A percentile compares a stretch with the other conserved stretches of the same genome.
phyloP scores from a whole-genome alignment of 2,329 filamentous ascomycete genomes.

The Allantophomopsis cytisporea region DNA sequence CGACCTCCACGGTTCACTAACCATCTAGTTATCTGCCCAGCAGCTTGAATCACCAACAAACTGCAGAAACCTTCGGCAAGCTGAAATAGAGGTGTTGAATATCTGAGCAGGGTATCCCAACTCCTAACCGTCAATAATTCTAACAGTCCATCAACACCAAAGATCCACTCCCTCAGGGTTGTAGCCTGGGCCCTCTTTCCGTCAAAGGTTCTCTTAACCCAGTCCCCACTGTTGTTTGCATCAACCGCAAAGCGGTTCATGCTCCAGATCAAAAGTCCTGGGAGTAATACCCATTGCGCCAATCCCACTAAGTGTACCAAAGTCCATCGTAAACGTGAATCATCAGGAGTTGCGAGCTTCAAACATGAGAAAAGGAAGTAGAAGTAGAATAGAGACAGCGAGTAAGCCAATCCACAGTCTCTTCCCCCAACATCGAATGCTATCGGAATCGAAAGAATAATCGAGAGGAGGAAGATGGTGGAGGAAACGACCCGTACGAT shows the following conservation, averaged over 20 bases:
- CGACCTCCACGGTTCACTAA: slow-evolving; percentile 85
- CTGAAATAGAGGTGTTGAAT: slow-evolving; percentile 91
- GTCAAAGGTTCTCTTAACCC: slow-evolving; percentile 70
- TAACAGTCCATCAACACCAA: slow-evolving; percentile 72
- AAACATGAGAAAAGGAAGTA: slow-evolving; percentile 80
- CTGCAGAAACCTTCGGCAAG: slow-evolving; percentile 94
- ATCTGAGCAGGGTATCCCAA: slow-evolving; percentile 81
- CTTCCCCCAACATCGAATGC: slow-evolving; percentile 96
- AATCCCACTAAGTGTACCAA: slow-evolving; percentile 56
- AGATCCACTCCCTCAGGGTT: slow-evolving; percentile 72
- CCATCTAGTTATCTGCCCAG: slow-evolving; percentile 88
- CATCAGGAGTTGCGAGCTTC: slow-evolving; percentile 67
- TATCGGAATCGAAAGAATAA: slow-evolving; percentile 90
- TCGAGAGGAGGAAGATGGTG: slow-evolving; percentile 75
- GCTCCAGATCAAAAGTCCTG: slow-evolving; percentile 82
- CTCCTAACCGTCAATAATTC: slow-evolving; percentile 69
- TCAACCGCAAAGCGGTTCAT: slow-evolving; percentile 93
- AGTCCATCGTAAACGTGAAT: slow-evolving; percentile 60
- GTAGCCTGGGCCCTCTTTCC: slow-evolving; percentile 49
- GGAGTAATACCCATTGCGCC: slow-evolving; percentile 79
- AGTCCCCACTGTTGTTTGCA: slow-evolving; percentile 54
- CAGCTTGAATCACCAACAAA: slow-evolving; percentile 85
- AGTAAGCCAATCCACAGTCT: slow-evolving; percentile 89
- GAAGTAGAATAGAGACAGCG: slow-evolving; percentile 75
- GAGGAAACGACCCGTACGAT: slow-evolving; percentile 69